phyloP scores from a whole-genome alignment of 768 basidiomycete genomes.

The Candolleomyces eurysporus region DNA sequence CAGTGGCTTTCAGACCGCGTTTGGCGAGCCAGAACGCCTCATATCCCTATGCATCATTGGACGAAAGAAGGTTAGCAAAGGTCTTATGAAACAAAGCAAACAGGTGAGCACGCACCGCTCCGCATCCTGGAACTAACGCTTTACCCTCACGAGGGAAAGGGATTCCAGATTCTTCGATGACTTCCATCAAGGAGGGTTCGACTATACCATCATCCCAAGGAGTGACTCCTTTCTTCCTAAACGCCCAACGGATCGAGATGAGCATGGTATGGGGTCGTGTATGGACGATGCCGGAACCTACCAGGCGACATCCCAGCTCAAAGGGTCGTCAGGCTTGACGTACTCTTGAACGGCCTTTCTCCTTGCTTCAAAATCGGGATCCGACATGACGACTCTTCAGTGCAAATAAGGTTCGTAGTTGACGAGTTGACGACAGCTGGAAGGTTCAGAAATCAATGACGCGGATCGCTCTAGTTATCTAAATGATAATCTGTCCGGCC shows the following conservation, averaged over 20 bases:
- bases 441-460: no score
- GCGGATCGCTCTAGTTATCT: no score
- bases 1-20: constrained; percentile 46
- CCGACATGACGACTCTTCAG: no score
- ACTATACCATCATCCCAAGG: constrained; percentile 62
- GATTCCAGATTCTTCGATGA: constrained; percentile 45
- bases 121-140: constrained; percentile 46
- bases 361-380: no score
- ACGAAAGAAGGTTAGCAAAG: neutral
- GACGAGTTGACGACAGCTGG: no score
- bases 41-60: constrained; percentile 45
- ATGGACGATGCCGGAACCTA: neutral
- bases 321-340: constrained; percentile 10
- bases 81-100: neutral
- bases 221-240: constrained; percentile 47
- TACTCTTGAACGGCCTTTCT: neutral
- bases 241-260: no score
- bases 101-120: constrained; percentile 29
- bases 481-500: no score
- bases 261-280: no score
- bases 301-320: constrained; percentile 13
- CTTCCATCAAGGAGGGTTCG: constrained; percentile 55
- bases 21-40: constrained; percentile 55
- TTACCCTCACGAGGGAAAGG: constrained; percentile 36
- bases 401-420: no score